Evolutionary conservation across 2,329 filamentous ascomycete species (phyloP).

Genomic region (Calycina marina): DNA sequence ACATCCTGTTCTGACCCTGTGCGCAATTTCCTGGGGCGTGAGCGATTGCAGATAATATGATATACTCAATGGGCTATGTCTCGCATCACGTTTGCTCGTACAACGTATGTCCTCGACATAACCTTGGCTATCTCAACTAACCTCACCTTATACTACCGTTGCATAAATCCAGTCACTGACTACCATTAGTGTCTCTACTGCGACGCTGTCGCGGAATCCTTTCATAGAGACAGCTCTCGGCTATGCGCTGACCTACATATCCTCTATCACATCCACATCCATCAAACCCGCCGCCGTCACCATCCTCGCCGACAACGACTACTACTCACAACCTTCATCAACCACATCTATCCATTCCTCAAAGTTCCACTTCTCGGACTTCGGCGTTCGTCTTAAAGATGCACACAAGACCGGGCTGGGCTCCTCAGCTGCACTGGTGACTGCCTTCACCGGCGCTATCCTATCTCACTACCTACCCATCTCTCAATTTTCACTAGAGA

Average conservation of each 20-base stretch:
- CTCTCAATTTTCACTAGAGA: conserved; percentile 39
- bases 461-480: conserved; percentile 59
- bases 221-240: conserved; percentile 87
- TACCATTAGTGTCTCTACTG: conserved; percentile 16
- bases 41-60: too few species aligned
- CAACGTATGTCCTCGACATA: too few species aligned
- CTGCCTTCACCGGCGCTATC: conserved; percentile 64
- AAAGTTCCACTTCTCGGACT: conserved; percentile 47
- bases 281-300: conserved; percentile 62
- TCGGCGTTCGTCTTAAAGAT: conserved; percentile 56
- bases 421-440: conserved; percentile 87
- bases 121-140: too few species aligned
- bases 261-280: conserved; percentile 24
- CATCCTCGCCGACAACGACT: conserved; percentile 89
- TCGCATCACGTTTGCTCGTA: too few species aligned
- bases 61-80: too few species aligned
- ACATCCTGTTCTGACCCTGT: too few species aligned
- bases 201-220: conserved; percentile 47
- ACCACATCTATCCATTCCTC: conserved; percentile 32
- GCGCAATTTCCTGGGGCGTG: too few species aligned
- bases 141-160: conserved; percentile 3
- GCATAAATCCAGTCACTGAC: not conserved
- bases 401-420: conserved; percentile 95
- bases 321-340: conserved; percentile 63
- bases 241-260: conserved; percentile 77